These are phyloP conservation scores for Kwoniella pini DNA, from an alignment of 768 basidiomycete genomes.

Conservation along the genomic window DNA sequence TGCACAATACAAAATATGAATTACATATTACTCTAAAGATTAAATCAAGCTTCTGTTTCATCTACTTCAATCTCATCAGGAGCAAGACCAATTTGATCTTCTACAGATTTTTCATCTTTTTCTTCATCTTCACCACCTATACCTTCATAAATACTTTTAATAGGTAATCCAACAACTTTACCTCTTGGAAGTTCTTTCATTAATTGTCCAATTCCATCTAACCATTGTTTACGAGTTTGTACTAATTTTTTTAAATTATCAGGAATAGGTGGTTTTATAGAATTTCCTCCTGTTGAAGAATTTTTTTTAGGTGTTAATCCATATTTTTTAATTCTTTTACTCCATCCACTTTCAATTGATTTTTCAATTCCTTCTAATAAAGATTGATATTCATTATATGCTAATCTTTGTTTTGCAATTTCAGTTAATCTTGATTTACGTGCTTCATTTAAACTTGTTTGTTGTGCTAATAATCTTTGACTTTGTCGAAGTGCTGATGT, in stretches of 20 bases:
- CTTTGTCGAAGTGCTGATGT: slow-evolving; percentile 84
- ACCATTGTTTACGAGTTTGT: slow-evolving; percentile 74
- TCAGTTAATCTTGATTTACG: slow-evolving; percentile 71
- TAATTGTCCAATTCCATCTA: slow-evolving; percentile 69
- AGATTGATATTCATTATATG: slow-evolving; percentile 87
- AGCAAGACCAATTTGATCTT: slow-evolving; percentile 21
- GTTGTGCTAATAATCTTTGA: slow-evolving; percentile 74
- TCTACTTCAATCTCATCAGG: slow-evolving; percentile 19
- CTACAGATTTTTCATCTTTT: slow-evolving; percentile 39
- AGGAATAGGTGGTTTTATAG: slow-evolving; percentile 47
- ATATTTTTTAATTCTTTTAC: slow-evolving; percentile 75
- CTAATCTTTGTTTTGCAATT: slow-evolving; percentile 82
- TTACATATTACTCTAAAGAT: too few relatives aligned
- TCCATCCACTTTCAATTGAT: slow-evolving; percentile 71
- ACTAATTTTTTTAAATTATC: slow-evolving; percentile 60
- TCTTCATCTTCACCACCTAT: slow-evolving; percentile 53
- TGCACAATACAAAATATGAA: too few relatives aligned
- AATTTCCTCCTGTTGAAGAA: slow-evolving; percentile 44
- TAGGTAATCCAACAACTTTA: slow-evolving; percentile 47
- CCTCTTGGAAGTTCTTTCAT: slow-evolving; percentile 72
- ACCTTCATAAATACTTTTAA: slow-evolving; percentile 65
- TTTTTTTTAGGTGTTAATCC: slow-evolving; percentile 54
- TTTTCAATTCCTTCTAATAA: slow-evolving; percentile 82
- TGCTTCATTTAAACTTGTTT: slow-evolving; percentile 78
- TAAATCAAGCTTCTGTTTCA: too few relatives aligned